Conservation (phyloP, 2,329 filamentous ascomycete genomes). For the Colletotrichum agaves region DNA sequence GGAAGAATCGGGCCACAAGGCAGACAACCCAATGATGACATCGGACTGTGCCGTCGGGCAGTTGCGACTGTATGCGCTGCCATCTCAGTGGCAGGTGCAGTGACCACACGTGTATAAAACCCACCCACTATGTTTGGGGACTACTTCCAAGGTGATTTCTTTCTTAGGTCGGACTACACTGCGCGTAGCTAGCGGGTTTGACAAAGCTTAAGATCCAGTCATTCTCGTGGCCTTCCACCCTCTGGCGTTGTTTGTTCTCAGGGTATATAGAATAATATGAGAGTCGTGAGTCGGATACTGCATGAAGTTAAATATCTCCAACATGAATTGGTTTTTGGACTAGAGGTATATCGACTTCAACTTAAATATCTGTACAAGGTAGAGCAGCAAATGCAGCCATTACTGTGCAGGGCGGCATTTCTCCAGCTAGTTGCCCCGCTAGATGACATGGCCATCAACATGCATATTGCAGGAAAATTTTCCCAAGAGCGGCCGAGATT, state of each 20-base stretch:
- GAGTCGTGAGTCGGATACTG: no score
- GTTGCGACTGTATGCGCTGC: not conserved
- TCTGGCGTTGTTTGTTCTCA: no score
- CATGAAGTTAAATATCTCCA: no score
- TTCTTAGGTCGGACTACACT: not conserved
- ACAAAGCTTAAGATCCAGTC: not conserved
- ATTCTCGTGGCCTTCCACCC: no score
- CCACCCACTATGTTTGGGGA: no score
- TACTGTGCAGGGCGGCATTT: not conserved
- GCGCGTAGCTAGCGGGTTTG: not conserved
- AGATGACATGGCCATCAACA: conserved; percentile 1
- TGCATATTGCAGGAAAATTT: not conserved
- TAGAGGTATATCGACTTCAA: no score
- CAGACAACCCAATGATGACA: conserved; percentile 14
- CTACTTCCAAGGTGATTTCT: no score
- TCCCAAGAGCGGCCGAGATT: not conserved
- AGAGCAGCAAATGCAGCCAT: not conserved
- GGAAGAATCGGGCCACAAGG: conserved; percentile 11
- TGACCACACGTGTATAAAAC: no score
- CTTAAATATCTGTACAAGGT: no score
- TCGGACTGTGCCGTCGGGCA: conserved; percentile 1
- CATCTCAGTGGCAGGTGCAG: no score
- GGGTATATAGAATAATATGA: no score
- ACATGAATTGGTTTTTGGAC: no score
- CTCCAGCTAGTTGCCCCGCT: conserved; percentile 1